Evolutionary conservation across 2,329 filamentous ascomycete genomes (phyloP), one percentile per base, ranked within the genome.

Genomic region (Fusarium protoensiforme): DNA sequence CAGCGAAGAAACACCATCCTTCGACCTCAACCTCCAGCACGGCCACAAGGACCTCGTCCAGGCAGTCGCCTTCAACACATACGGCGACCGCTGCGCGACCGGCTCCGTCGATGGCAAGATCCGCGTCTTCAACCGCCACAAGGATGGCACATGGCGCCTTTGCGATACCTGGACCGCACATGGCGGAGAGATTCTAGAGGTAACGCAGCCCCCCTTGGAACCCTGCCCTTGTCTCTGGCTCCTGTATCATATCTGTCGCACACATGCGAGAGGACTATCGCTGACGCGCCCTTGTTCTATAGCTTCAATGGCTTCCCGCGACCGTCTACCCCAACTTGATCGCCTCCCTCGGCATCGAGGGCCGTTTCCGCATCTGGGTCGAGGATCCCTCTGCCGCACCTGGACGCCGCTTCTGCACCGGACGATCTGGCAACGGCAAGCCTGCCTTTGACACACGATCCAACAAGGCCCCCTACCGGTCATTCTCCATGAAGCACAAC

Each of bases 231-330:
- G 41, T 69, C 56, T 39, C 41, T 67, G 41, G n/a, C 41, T 64
- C 54, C 27, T 69, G 60, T 67, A 62, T 61, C 68, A 72, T 66
- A 51, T 61, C 35, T 35, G 65, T 72, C 65, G 63, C 48, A 72
- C 65, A 75, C 57, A 38, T 64, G 53, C 11, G 43, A 48, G 18
- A 36, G 41, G 14, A 14, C 24, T 14, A 8, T 35, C 36, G 43
- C 71, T 78, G 57, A 77, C 72, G 14, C 22, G 27, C 11, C 38
- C 24, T 58, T 48, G 31, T 67, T 39, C 11, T 54, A 57, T 79
- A 96, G 94, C 91, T 97, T 63, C 94, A 96, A 87, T 98, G 96
- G 95, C 93, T 97, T 65, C 94, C 95, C 1, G 93, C 95, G 0
- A 96, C 94, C 72, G 92, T 96, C 68, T 96, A 96, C 75, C 94